Evolutionary conservation across 495 filamentous ascomycete species (phyloP).

Genomic region (Tuber aestivum): DNA sequence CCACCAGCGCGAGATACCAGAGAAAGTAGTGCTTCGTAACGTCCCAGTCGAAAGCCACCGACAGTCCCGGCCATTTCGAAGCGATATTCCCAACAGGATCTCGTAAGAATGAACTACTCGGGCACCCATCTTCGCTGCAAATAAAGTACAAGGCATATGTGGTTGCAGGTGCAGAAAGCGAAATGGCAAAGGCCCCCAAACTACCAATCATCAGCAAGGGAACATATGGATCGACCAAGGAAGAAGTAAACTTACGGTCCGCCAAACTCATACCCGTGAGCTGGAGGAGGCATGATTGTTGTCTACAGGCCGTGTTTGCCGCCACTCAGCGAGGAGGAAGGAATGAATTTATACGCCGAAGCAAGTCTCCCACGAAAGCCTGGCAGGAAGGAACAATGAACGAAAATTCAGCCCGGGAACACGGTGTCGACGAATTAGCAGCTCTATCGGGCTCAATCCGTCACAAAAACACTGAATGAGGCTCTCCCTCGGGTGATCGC

Average conservation of each 20-base stretch:
- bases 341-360: background rate
- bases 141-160: slow-evolving; percentile 71
- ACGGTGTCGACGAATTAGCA: background rate
- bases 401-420: background rate
- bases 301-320: background rate
- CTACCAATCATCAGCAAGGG: slow-evolving; percentile 48
- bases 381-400: background rate
- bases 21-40: slow-evolving; percentile 61
- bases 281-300: background rate
- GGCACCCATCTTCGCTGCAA: slow-evolving; percentile 93
- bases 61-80: slow-evolving; percentile 55
- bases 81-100: slow-evolving; percentile 65
- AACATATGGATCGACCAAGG: slow-evolving; percentile 16
- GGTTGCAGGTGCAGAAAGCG: slow-evolving; percentile 67
- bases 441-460: background rate
- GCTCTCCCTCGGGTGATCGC: background rate
- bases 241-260: slow-evolving; percentile 66
- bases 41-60: slow-evolving; percentile 50
- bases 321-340: background rate
- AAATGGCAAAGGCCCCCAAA: slow-evolving; percentile 65
- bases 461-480: background rate
- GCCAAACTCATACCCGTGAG: slow-evolving; percentile 68
- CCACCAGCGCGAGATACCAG: slow-evolving; percentile 72
- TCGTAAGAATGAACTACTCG: slow-evolving; percentile 72
- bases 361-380: background rate